Evolutionary conservation across 1,284 basidiomycete genomes (phyloP), one percentile per base, ranked within the genome.

Genomic region (Anthracocystis walkeri): DNA sequence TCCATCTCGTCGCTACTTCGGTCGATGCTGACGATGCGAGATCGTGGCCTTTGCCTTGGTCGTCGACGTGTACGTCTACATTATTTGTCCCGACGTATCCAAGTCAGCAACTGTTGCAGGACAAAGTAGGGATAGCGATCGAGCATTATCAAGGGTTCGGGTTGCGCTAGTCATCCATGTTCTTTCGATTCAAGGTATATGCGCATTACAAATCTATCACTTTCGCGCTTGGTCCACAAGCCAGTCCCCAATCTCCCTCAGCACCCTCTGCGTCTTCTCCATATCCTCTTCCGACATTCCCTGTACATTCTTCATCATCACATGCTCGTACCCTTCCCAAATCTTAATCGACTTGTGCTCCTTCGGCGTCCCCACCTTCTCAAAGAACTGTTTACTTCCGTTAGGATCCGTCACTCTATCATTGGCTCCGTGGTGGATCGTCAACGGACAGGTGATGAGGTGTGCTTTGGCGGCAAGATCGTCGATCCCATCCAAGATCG

Each of bases 261-360:
- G 51, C 4, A 84, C 72, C 1, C 44, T 77, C n/a, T 55, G 48
- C 16, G 80, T 74, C 59, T 78, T 79, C 38, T 72, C 51, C 29
- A 55, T n/a, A 60, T 84, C 82, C 42, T 61, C 56, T 16, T 77
- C 55, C 3, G 61, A 68, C 75, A 79, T 77, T 23, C 78, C 82
- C 20, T 75, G 56, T 7, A 87, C 85, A 67, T 85, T 73, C 38
- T 81, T 84, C 74, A 85, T 79, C 85, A 86, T 86, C 12, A 81
- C 85, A 78, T 89, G 88, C 75, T 89, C 88, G 58, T 88, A 88
- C 0, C 87, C 88, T 8, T 86, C 84, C 79, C 87, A 88, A 23
- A 88, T 85, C 72, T 86, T 80, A 51, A 87, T 74, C 66, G 83
- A 80, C 77, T 88, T 88, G 64, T 87, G 85, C 48, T 80, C 67